These are phyloP conservation scores for Vaccinium darrowii DNA, from an alignment of 148 eudicot species.

Conservation along the genomic window DNA sequence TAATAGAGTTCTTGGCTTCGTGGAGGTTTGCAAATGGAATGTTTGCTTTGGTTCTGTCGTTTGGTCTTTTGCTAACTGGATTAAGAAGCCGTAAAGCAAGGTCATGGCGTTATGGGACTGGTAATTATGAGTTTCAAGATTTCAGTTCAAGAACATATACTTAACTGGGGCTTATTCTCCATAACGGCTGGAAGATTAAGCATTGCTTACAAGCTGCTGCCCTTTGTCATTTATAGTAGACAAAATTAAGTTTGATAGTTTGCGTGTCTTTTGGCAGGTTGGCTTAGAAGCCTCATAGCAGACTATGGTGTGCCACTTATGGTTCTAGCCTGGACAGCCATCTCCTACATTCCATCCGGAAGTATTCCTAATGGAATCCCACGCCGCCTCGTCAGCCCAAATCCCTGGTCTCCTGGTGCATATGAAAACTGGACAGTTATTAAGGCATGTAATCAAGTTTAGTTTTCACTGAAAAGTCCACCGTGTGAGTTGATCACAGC, in stretches of 20 bases:
- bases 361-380: constrained; percentile 89
- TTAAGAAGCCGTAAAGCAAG: constrained; percentile 90
- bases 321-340: constrained; percentile 94
- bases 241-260: neutral
- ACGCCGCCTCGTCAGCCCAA: constrained; percentile 88
- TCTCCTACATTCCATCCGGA: constrained; percentile 78
- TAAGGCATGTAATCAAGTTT: constrained; percentile 43
- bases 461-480: neutral
- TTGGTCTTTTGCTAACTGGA: constrained; percentile 90
- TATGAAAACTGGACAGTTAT: constrained; percentile 93
- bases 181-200: neutral
- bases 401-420: constrained; percentile 99
- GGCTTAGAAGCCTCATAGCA: constrained; percentile 67
- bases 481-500: neutral
- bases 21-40: constrained; percentile 99
- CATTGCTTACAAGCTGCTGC: neutral
- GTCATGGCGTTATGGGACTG: constrained; percentile 97
- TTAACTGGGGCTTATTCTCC: neutral
- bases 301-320: constrained; percentile 97
- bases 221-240: neutral
- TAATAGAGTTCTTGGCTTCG: constrained; percentile 63
- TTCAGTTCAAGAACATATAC: neutral
- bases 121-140: constrained; percentile 28
- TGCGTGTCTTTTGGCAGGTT: neutral
- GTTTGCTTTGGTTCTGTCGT: constrained; percentile 93